Conservation (phyloP, 495 filamentous ascomycete genomes). For the Daldinia concentrica region DNA sequence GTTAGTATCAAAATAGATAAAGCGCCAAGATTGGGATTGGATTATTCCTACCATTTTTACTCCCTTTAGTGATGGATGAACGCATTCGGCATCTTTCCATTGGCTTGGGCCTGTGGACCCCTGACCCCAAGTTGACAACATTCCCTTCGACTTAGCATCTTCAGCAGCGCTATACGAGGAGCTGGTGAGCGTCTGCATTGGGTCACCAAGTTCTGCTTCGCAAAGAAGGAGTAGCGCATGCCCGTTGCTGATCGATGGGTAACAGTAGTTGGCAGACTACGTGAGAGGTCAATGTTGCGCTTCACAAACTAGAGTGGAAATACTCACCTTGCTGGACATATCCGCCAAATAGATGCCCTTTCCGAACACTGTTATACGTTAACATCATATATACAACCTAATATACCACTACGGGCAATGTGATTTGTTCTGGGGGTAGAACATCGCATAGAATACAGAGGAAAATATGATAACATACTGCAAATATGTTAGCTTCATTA, state of each 20-base stretch:
- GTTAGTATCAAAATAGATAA: constrained; percentile 25
- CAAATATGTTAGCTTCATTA: constrained; percentile 14
- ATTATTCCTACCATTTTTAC: constrained; percentile 64
- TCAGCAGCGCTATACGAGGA: constrained; percentile 69
- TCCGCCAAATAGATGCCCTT: constrained; percentile 94
- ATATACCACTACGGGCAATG: not conserved
- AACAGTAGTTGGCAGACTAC: constrained; percentile 79
- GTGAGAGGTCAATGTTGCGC: constrained; percentile 52
- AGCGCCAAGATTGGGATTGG: not conserved
- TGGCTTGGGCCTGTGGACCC: constrained; percentile 66
- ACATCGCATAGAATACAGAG: not conserved
- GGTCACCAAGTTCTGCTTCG: constrained; percentile 79
- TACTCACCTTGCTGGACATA: constrained; percentile 64
- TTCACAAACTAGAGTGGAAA: not conserved
- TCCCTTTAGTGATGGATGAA: constrained; percentile 70
- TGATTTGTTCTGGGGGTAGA: too few species aligned
- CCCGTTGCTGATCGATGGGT: constrained; percentile 53
- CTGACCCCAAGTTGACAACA: constrained; percentile 71
- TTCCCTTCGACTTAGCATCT: constrained; percentile 65
- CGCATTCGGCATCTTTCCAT: constrained; percentile 79
- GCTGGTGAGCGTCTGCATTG: constrained; percentile 66
- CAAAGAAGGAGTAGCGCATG: constrained; percentile 73
- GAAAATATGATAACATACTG: constrained; percentile 18
- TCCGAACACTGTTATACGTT: constrained; percentile 64
- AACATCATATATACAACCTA: not conserved